Evolutionary conservation across 306 rosid genomes (phyloP).

Genomic region (Pterocarpus macrocarpus): DNA sequence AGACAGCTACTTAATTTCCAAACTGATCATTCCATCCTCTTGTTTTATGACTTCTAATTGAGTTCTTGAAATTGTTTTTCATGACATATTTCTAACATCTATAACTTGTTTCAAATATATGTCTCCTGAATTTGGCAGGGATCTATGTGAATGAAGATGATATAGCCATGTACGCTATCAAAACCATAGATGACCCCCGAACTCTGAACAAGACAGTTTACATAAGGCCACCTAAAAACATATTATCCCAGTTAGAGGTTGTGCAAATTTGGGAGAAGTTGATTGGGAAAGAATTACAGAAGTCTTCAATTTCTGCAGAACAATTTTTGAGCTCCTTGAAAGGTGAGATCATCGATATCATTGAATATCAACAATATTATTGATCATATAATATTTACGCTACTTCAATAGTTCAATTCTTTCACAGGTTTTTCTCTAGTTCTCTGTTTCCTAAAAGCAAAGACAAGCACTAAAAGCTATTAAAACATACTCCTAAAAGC

Average conservation of each 20-base stretch:
- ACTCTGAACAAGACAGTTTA: too few relatives aligned
- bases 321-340: conserved; percentile 55
- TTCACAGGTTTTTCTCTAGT: not conserved
- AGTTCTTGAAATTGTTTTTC: not conserved
- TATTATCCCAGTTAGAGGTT: conserved; percentile 70
- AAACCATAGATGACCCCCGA: too few relatives aligned
- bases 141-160: conserved; percentile 80
- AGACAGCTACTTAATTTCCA: not conserved
- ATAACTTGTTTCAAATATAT: not conserved
- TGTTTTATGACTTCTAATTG: not conserved
- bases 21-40: not conserved
- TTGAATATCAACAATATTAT: not conserved
- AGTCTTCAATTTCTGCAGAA: conserved; percentile 29
- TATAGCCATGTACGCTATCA: not conserved
- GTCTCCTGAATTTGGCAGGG: conserved; percentile 44
- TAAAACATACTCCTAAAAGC: too few relatives aligned
- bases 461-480: too few relatives aligned
- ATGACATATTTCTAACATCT: not conserved
- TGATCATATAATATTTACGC: too few relatives aligned
- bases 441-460: not conserved
- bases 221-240: conserved; percentile 64
- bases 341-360: conserved; percentile 48
- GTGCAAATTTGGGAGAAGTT: conserved; percentile 72
- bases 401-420: too few relatives aligned
- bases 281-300: conserved; percentile 59